These are phyloP conservation scores for Hericium alpestre DNA, from an alignment of 768 basidiomycete species.

Conservation along the genomic window DNA sequence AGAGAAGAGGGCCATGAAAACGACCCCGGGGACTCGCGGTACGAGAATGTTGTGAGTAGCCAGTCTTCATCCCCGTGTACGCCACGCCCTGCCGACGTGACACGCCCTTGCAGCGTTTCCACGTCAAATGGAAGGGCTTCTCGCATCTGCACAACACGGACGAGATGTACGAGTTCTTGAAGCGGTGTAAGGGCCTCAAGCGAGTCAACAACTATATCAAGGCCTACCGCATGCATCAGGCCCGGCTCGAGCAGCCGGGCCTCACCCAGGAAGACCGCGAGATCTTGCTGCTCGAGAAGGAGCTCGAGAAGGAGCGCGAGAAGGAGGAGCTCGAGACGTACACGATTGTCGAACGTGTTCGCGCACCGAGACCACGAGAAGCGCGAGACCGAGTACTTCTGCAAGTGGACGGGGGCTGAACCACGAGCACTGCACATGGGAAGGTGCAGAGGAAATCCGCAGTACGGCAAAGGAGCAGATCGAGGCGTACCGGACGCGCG, in stretches of 20 bases:
- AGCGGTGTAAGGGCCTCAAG: constrained; percentile 90
- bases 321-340: constrained; percentile 86
- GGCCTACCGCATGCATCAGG: constrained; percentile 65
- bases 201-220: constrained; percentile 99
- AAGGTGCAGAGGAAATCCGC: constrained; percentile 69
- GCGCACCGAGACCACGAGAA: constrained; percentile 57
- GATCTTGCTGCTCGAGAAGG: constrained; percentile 72
- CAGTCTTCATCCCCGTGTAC: constrained; percentile 3
- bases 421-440: constrained; percentile 96
- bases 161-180: constrained; percentile 92
- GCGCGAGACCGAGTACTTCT: constrained; percentile 73
- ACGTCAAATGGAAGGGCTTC: constrained; percentile 99
- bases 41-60: constrained; percentile 64
- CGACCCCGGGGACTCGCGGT: constrained; percentile 76
- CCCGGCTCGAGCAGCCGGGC: constrained; percentile 50
- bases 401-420: constrained; percentile 93
- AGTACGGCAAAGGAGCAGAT: constrained; percentile 70
- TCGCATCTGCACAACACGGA: constrained; percentile 99
- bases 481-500: constrained; percentile 66
- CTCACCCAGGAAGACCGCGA: constrained; percentile 84
- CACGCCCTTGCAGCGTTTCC: constrained; percentile 61
- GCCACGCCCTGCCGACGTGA: background rate
- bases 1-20: constrained; percentile 73
- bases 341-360: constrained; percentile 89
- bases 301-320: constrained; percentile 66